Base-by-base conservation (phyloP, 1,284 basidiomycete genomes). In the Tilletia caries region DNA sequence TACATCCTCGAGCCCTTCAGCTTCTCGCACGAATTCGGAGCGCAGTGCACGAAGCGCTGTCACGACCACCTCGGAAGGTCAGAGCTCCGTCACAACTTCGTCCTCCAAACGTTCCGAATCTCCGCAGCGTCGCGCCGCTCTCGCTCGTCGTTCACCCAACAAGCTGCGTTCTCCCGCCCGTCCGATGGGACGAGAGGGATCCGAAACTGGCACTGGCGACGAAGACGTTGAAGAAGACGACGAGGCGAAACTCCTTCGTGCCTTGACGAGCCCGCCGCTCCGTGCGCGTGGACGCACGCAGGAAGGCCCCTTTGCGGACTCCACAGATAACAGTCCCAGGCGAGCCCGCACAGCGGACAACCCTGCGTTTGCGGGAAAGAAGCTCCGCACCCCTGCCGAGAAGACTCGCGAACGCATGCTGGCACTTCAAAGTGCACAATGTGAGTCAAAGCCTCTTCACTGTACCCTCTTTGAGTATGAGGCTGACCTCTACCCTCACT, bases 1-100 rank as follows among this genome's bases (percentile, higher is more conserved):
- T 18, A 50, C 18, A 25, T 20, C 32, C 10, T 62, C 58, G 12
- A 62, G 58, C 32, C 58, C 58, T 12, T 62, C 33, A 6, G 58
- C 58, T 23, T 62, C 58, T 6, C 58, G 58, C 5, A 62, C 58
- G 29, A 62, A 62, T 23, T 62, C 58, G 58, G 58, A 62, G 32
- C 58, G 58, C 32, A 62, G 58, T 23, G 58, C 29, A 15, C 58
- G 58, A 6, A 62, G 58, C n/a, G 32, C 58, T 15, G 8, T 10
- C 33, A 62, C 58, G 32, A 62, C 58, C 27, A 62, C 33, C 27
- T 32, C 27, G 29, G 58, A 62, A 18, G 33, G 58, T 20, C 58
- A 62, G 6, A 37, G 29, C n/a, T 62, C 58, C 27, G 32, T 33
- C 29, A 62, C 58, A 13, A 62, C 58, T 34, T 15, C 32, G 6